These are phyloP conservation scores for Phytophthora constricta DNA, from an alignment of 352 stramenopile genomes.

Conservation along the genomic window DNA sequence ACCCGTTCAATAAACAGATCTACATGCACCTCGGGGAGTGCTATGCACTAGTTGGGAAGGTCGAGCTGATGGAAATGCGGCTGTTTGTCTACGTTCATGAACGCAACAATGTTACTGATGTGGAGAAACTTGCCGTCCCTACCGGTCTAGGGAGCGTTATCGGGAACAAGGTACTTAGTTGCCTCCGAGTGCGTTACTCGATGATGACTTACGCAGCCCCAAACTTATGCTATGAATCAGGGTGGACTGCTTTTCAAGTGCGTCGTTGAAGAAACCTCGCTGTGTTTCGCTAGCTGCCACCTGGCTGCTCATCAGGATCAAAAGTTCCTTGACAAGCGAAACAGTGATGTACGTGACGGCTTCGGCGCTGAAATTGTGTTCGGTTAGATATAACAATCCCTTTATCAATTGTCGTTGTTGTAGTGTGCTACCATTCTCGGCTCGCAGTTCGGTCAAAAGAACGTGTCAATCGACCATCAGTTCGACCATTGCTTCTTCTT, in stretches of 20 bases:
- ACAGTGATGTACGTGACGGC: constrained; percentile 58
- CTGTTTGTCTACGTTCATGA: constrained; percentile 75
- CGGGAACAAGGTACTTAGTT: constrained; percentile 72
- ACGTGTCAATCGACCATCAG: constrained; percentile 77
- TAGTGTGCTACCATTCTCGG: constrained; percentile 82
- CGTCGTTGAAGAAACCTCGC: constrained; percentile 74
- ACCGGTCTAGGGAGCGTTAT: constrained; percentile 83
- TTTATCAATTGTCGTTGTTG: constrained; percentile 4
- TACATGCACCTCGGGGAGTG: constrained; percentile 63
- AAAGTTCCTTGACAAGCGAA: constrained; percentile 88
- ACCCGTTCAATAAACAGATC: constrained; percentile 71
- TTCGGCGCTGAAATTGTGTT: not conserved
- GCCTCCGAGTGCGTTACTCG: not conserved
- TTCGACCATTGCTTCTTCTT: constrained; percentile 90
- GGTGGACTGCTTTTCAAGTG: constrained; percentile 82
- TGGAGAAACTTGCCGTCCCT: constrained; percentile 77
- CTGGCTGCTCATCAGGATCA: constrained; percentile 84
- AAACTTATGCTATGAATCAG: constrained; percentile 29
- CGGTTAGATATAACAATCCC: not conserved
- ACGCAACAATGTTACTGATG: constrained; percentile 58
- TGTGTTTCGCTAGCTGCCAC: constrained; percentile 90
- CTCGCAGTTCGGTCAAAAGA: constrained; percentile 65
- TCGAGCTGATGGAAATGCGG: constrained; percentile 86
- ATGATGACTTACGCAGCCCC: not conserved
- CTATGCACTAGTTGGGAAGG: constrained; percentile 68